Evolutionary conservation across 768 basidiomycete genomes (phyloP), one percentile per base, ranked within the genome.

Genomic region (Leucocoprinus sp.): DNA sequence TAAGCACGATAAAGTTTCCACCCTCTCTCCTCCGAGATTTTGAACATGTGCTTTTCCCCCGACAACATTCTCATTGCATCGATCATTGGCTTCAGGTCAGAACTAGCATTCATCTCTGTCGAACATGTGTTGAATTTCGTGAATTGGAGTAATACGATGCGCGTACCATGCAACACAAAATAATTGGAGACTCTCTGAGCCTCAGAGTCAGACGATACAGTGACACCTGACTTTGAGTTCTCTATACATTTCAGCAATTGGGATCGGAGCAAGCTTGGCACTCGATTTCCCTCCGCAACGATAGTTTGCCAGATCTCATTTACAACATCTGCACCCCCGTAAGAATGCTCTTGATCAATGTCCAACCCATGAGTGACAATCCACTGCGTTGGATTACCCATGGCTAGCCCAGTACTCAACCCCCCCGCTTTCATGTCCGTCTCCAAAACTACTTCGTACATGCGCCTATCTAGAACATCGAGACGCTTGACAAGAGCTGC

Each of bases 1-100:
- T 72, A 76, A 3, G 72, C 68, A 14, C 67, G 66, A 55, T 75
- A 71, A 41, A 76, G 42, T 7, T 61, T 56, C 74, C 74, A 76
- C 24, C 45, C 51, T 28, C 70, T 61, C 34, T 54, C 49, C 29
- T 60, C 55, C 9, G 47, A 46, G 29, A 52, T 36, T 4, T 23
- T 24, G 14, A 43, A 55, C 26, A 23, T 52, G 40, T 11, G 24
- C 35, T 9, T 49, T 54, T 5, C 48, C 56, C 3, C 9, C 12
- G 29, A 15, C 26, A 29, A 39, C 3, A 8, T 15, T 15, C 15
- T 27, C 17, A 5, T 37, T 8, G 21, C 23, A 19, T 9, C 28
- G 12, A n/a, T 47, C 17, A 31, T 4, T 8, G 11, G 14, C 14
- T 31, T 14, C 4, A n/a, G 8, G 4, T n/a, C 31, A 31, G 31